Conservation (phyloP, 148 eudicot species). For the Rhododendron ovatum region DNA sequence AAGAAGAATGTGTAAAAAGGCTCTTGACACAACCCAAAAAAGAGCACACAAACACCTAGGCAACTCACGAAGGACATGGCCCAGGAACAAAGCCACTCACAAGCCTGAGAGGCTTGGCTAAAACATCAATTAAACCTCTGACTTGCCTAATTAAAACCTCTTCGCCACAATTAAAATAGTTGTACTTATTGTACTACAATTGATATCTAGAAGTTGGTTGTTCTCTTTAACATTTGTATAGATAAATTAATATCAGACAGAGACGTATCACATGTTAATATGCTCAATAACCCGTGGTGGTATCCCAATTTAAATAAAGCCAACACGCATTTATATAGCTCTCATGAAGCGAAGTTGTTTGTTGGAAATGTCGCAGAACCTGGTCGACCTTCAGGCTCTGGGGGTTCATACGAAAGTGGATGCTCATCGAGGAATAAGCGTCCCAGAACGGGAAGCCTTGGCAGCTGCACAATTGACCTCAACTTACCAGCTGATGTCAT, state of each 20-base stretch:
- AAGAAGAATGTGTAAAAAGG: background rate
- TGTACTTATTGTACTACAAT: background rate
- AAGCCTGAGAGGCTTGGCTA: background rate
- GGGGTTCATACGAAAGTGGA: constrained; percentile 28
- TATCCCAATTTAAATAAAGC: background rate
- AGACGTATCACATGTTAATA: background rate
- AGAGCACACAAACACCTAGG: background rate
- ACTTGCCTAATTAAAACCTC: too few relatives aligned
- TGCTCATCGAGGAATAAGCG: constrained; percentile 28
- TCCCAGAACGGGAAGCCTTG: constrained; percentile 22
- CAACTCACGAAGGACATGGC: background rate
- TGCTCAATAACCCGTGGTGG: background rate
- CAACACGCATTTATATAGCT: background rate
- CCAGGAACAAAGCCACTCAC: background rate
- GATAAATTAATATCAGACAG: background rate
- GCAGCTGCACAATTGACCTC: constrained; percentile 30
- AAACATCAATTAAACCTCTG: background rate
- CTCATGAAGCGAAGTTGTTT: background rate
- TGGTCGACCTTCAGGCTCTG: constrained; percentile 26
- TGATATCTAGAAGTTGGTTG: background rate
- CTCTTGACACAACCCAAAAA: background rate
- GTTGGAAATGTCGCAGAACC: background rate
- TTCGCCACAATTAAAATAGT: background rate
- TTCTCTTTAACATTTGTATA: background rate
- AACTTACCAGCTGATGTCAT: constrained; percentile 40